phyloP scores from a whole-genome alignment of 2,329 filamentous ascomycete genomes.

The Samsoniella hepiali region DNA sequence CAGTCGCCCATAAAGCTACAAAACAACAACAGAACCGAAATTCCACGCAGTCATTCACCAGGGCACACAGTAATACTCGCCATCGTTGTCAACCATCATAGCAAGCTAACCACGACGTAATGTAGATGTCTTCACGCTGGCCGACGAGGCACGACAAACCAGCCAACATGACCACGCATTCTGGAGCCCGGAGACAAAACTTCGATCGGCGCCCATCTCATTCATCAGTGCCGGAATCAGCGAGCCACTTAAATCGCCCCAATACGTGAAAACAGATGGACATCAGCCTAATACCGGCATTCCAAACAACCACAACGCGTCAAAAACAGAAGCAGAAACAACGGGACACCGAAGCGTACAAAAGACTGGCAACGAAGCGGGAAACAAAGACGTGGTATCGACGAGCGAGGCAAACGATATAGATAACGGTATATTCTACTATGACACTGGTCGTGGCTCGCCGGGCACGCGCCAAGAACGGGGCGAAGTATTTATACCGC shows the following conservation, averaged over 20 bases:
- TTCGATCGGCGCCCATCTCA: slow-evolving; percentile 47
- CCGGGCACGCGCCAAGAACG: background rate
- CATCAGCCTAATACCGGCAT: slow-evolving; percentile 29
- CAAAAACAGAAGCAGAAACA: slow-evolving; percentile 13
- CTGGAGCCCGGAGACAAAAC: slow-evolving; percentile 38
- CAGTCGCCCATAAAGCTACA: background rate
- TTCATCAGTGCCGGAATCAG: slow-evolving; percentile 54
- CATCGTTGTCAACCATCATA: background rate
- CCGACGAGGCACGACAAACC: slow-evolving; percentile 27
- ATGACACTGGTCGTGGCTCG: slow-evolving; percentile 29
- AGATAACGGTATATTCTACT: slow-evolving; percentile 33
- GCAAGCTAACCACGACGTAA: background rate
- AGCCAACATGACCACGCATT: slow-evolving; percentile 20
- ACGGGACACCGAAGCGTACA: slow-evolving; percentile 21
- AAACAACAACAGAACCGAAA: background rate
- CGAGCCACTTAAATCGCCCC: slow-evolving; percentile 38
- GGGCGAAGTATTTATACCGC: background rate
- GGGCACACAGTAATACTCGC: background rate
- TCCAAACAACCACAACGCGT: background rate
- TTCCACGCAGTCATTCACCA: no score
- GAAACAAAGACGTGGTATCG: background rate
- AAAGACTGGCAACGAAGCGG: slow-evolving; percentile 22
- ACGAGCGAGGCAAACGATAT: background rate
- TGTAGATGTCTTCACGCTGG: slow-evolving; percentile 21
- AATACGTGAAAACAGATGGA: background rate